Base-by-base conservation (phyloP, 1,284 basidiomycete genomes). In the Hemileia vastatrix region DNA sequence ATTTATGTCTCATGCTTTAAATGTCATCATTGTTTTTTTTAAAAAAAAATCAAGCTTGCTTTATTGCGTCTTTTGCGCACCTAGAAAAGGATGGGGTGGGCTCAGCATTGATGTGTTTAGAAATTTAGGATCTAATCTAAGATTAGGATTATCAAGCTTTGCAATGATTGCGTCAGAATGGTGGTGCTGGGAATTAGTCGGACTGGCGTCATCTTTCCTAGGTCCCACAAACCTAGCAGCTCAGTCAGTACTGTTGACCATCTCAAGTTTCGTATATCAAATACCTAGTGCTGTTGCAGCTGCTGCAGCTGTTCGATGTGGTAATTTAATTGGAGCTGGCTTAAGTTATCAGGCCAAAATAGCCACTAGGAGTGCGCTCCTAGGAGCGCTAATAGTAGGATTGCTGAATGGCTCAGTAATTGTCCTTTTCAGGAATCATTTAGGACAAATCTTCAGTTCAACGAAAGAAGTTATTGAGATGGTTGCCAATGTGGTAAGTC, bases 131-230 rank as follows among this genome's bases (percentile, higher is more conserved):
- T 81, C 88, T 15, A 78, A 92, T 32, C 80, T 86, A 1, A 82
- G 82, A 33, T 78, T 95, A 6, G 90, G 88, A 4, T 70, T 90
- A 21, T 86, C 86, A 4, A 88, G 90, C 6, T 68, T 71, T n/a
- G 67, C 65, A 1, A 70, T 77, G 76, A 73, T 81, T 6, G 87
- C 86, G 1, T 83, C 83, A 6, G 90, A 93, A 73, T 93, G 90
- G 90, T 92, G 89, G 88, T 85, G 85, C 40, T 92, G 90, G 90
- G 90, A 92, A 72, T 79, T 90, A 2, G 78, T 87, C 56, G 80
- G 80, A 54, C 52, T 70, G 4, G 59, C 70, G 15, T 57, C 58
- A 27, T 54, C 63, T 27, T 67, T 61, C 64, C 69, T 76, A 13
- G 75, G 76, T 31, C 77, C 81, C 0, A 77, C 77, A 2, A 75